These are phyloP conservation scores for Fusarium heterosporum DNA, from an alignment of 2,329 filamentous ascomycete species.

Conservation along the genomic window DNA sequence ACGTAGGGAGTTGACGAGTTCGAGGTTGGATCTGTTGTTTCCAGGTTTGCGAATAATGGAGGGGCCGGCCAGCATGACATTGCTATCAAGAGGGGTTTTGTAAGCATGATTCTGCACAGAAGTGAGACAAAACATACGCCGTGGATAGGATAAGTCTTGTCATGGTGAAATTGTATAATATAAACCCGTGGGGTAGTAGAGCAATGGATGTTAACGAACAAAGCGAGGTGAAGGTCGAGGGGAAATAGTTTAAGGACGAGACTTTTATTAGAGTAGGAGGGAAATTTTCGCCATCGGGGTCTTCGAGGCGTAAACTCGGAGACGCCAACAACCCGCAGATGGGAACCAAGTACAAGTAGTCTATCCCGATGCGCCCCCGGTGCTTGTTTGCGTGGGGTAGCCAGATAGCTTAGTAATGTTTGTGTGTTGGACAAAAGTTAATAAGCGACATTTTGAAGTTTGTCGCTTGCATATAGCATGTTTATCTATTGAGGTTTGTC, in stretches of 20 bases:
- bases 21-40: constrained; percentile 85
- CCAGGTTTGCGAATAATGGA: constrained; percentile 85
- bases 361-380: constrained; percentile 35
- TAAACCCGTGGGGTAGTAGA: background rate
- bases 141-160: constrained; percentile 89
- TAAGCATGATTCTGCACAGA: constrained; percentile 35
- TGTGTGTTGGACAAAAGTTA: background rate
- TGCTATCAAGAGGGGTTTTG: constrained; percentile 59
- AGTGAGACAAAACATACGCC: constrained; percentile 68
- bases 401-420: constrained; percentile 33
- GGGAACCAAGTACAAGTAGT: constrained; percentile 41
- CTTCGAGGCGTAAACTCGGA: constrained; percentile 44
- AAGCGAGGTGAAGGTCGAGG: constrained; percentile 6
- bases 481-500: constrained; percentile 4
- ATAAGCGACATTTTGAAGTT: background rate
- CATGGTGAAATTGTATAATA: constrained; percentile 54
- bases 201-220: background rate
- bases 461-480: background rate
- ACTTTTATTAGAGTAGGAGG: constrained; percentile 24
- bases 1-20: constrained; percentile 88
- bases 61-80: constrained; percentile 86
- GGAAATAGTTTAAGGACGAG: constrained; percentile 4
- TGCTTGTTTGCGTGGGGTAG: constrained; percentile 31
- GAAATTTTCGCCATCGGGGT: constrained; percentile 42
- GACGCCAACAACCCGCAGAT: constrained; percentile 33